A percentile compares a stretch with the other conserved stretches of the same genome.
Conservation (phyloP, 2,329 filamentous ascomycete species). For the Emergomyces pasteurianus region DNA sequence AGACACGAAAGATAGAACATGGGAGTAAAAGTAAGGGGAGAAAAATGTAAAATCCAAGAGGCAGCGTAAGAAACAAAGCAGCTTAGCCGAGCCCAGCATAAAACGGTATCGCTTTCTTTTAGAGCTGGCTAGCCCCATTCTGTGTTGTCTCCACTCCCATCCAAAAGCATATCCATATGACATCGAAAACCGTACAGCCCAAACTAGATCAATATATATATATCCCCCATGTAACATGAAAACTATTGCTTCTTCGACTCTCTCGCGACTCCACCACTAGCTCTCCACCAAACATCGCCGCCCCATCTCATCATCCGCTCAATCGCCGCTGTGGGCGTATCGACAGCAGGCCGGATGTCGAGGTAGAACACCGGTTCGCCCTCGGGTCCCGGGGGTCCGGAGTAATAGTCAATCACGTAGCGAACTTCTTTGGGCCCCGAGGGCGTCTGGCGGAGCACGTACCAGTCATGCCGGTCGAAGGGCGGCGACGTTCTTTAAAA, state of each 20-base stretch:
- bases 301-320: constrained; percentile 83
- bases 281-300: constrained; percentile 87
- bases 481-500: constrained; percentile 59
- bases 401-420: constrained; percentile 97
- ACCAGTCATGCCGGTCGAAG: constrained; percentile 98
- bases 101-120: background rate
- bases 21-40: background rate
- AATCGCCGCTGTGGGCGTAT: constrained; percentile 64
- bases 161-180: background rate
- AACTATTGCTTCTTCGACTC: constrained; percentile 16
- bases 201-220: no score
- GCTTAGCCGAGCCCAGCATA: background rate
- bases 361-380: constrained; percentile 94
- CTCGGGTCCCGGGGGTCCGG: constrained; percentile 64
- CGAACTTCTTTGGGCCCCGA: constrained; percentile 66
- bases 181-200: background rate
- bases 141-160: background rate
- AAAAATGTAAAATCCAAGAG: background rate
- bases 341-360: constrained; percentile 80
- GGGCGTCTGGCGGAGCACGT: constrained; percentile 57
- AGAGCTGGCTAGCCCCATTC: background rate
- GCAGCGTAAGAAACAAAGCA: no score
- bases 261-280: constrained; percentile 58
- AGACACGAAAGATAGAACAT: background rate
- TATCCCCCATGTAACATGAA: background rate